These are phyloP conservation scores for Phanerodontia chrysosporium DNA, from an alignment of 768 basidiomycete species.

Conservation along the genomic window DNA sequence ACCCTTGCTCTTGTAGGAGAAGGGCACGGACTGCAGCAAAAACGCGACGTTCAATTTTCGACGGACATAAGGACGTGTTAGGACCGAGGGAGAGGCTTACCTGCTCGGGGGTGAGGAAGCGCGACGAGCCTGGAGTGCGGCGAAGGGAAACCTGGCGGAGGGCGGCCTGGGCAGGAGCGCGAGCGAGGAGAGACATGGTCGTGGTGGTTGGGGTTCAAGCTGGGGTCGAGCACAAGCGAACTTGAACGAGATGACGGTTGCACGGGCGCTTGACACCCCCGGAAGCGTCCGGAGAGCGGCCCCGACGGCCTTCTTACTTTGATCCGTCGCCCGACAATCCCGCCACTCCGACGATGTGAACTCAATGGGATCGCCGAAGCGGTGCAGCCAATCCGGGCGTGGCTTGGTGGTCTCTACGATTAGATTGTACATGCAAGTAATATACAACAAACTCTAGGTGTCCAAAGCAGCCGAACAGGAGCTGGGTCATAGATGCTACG, in stretches of 20 bases:
- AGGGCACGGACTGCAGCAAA: slow-evolving; percentile 28
- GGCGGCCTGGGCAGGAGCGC: slow-evolving; percentile 10
- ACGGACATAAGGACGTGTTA: slow-evolving; percentile 4
- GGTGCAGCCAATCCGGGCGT: slow-evolving; percentile 9
- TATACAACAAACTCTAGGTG: no score
- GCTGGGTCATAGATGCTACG: no score
- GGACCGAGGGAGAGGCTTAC: slow-evolving; percentile 33
- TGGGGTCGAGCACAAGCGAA: neutral
- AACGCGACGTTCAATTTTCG: neutral
- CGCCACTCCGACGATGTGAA: neutral
- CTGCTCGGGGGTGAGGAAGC: slow-evolving; percentile 41
- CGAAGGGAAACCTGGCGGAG: slow-evolving; percentile 24
- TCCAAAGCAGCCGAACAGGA: no score
- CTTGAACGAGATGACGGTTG: neutral
- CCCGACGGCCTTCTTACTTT: neutral
- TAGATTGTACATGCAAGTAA: no score
- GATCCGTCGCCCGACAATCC: neutral
- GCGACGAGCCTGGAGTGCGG: slow-evolving; percentile 7
- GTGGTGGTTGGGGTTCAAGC: slow-evolving; percentile 10
- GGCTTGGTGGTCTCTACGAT: slow-evolving; percentile 16
- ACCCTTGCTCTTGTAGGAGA: slow-evolving; percentile 26
- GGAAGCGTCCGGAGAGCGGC: slow-evolving; percentile 3
- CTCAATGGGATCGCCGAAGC: neutral
- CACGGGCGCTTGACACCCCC: neutral
- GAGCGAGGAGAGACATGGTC: slow-evolving; percentile 22